Conservation (phyloP, 2,329 filamentous ascomycete species). For the Alternaria gansuensis region DNA sequence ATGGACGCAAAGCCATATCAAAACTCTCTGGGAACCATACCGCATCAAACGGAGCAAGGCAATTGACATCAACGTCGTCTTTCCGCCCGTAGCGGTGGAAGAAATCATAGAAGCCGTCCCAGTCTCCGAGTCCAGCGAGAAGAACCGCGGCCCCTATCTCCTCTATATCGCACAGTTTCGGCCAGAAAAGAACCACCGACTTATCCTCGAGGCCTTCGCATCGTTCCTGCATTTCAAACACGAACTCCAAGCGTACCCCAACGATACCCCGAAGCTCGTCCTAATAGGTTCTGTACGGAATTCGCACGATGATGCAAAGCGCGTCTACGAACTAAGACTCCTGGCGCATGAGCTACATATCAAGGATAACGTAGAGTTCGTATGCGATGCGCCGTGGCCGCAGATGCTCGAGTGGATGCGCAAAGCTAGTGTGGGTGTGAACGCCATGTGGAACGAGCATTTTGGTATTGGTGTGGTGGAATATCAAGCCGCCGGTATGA, state of each 20-base stretch:
- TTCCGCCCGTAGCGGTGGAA: constrained; percentile 89
- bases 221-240: constrained; percentile 65
- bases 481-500: constrained; percentile 93
- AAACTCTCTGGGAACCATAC: constrained; percentile 74
- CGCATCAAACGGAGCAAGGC: constrained; percentile 56
- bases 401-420: constrained; percentile 82
- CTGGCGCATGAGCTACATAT: constrained; percentile 84
- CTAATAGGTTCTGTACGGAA: constrained; percentile 94
- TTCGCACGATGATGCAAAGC: constrained; percentile 74
- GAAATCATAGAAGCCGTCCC: constrained; percentile 80
- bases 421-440: constrained; percentile 83
- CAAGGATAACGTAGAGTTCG: constrained; percentile 84
- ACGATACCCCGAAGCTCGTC: constrained; percentile 71
- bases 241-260: constrained; percentile 54
- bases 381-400: constrained; percentile 89
- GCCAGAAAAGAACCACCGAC: constrained; percentile 93
- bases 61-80: constrained; percentile 76
- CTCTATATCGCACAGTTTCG: constrained; percentile 98
- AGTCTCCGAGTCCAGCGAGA: constrained; percentile 74
- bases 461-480: constrained; percentile 98
- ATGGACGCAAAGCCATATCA: constrained; percentile 85
- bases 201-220: constrained; percentile 86
- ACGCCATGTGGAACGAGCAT: constrained; percentile 99
- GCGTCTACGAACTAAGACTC: constrained; percentile 87
- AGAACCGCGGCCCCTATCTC: constrained; percentile 73